Base-by-base conservation (phyloP, 371 early-diverging fungal genomes). In the Lichtheimia hyalospora region DNA sequence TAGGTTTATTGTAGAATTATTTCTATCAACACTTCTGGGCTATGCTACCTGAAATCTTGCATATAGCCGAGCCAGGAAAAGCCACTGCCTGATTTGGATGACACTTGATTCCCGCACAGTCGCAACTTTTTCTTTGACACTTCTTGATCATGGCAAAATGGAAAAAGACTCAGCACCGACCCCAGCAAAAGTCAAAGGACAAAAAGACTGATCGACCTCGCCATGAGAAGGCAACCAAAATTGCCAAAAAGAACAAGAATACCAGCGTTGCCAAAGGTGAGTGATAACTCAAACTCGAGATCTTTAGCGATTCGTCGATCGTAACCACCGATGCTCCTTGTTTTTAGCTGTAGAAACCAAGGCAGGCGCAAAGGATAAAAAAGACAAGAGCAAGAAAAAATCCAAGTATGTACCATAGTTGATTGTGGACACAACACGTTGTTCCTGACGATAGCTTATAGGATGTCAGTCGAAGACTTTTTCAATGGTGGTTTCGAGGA, bases 401-500 rank as follows among this genome's bases (percentile, higher is more conserved):
- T 34, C 34, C 13, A 46, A 46, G 46, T 46, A 46, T 7, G 46
- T 46, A 18, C 2, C n/a, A n/a, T n/a, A n/a, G n/a, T 46, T 16
- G 46, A 21, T n/a, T 13, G 1, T 46, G 3, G 14, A 6, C 6
- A 21, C 13, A 46, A 46, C 46, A 8, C n/a, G 7, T 46, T n/a
- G 46, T 46, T 18, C 18, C n/a, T 46, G 46, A 46, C 6, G n/a
- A 46, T 10, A 16, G n/a, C 20, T 54, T 10, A 1, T 50, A 58
- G 58, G 44, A 66, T 66, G 66, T 66, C 67, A 3, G 67, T 71
- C 12, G 64, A 67, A 18, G 62, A 71, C 15, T 64, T 71, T 48
- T 61, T 67, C 21, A 55, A 48, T 24, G 70, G 66, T n/a, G 66
- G 66, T 39, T 66, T 62, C 48, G 55, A 51, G 5, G 59, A 21